These are phyloP conservation scores for Myxozyma neglecta DNA, from an alignment of 805 yeast species.

Conservation along the genomic window DNA sequence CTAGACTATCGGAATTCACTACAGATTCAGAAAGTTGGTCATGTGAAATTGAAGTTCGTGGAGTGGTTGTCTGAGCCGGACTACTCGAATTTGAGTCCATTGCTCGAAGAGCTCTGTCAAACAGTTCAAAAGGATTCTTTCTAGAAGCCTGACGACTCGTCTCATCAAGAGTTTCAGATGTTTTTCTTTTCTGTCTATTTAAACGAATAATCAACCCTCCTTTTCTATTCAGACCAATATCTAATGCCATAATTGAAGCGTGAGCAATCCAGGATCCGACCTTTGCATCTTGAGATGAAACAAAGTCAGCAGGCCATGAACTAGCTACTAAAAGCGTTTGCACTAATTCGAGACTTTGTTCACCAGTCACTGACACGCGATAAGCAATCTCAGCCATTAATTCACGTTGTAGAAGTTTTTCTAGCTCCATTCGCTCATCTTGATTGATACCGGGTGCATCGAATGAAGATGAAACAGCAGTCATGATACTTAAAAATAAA, in stretches of 20 bases:
- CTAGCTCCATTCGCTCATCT: neutral
- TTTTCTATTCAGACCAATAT: conserved; percentile 6
- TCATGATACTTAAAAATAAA: conserved; percentile 11
- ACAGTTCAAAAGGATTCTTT: neutral
- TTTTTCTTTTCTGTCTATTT: neutral
- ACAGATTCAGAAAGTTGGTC: neutral
- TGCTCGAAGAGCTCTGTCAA: conserved; percentile 1
- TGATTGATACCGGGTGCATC: neutral
- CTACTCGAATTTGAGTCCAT: neutral
- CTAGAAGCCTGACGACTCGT: neutral
- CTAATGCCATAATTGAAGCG: conserved; percentile 9
- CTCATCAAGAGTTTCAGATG: neutral
- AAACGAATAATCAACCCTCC: neutral
- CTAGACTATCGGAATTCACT: neutral
- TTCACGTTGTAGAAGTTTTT: neutral
- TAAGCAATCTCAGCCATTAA: conserved; percentile 10
- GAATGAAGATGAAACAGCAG: conserved; percentile 1
- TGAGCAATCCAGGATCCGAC: conserved; percentile 4
- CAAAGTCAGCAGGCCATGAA: conserved; percentile 10
- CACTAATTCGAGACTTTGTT: conserved; percentile 8
- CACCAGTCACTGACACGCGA: conserved; percentile 9
- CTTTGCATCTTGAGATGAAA: neutral
- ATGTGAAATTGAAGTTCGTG: neutral
- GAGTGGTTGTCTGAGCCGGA: neutral
- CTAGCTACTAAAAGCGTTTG: conserved; percentile 11